These are phyloP conservation scores for Suillus occidentalis DNA, from an alignment of 768 basidiomycete genomes.

Conservation along the genomic window DNA sequence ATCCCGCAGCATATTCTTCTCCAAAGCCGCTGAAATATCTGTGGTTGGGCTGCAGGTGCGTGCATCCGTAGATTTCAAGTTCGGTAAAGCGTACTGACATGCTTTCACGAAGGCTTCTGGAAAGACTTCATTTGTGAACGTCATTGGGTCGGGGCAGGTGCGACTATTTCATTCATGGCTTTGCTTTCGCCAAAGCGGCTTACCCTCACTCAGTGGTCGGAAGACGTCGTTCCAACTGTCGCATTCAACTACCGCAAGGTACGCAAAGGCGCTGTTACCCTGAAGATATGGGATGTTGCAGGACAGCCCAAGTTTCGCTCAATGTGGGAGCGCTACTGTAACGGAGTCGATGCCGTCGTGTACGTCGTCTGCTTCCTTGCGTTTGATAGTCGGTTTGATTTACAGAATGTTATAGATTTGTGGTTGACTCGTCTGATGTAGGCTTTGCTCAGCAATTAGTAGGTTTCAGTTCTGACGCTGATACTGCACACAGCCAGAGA, in stretches of 20 bases:
- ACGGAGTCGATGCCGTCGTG: slow-evolving; percentile 92
- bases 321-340: slow-evolving; percentile 95
- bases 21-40: slow-evolving; percentile 83
- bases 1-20: slow-evolving; percentile 70
- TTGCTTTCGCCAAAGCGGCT: background rate
- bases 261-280: slow-evolving; percentile 82
- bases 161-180: slow-evolving; percentile 14
- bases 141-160: slow-evolving; percentile 84
- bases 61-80: background rate
- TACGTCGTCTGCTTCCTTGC: slow-evolving; percentile 37
- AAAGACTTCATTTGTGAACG: slow-evolving; percentile 93
- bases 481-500: slow-evolving; percentile 55
- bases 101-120: slow-evolving; percentile 69
- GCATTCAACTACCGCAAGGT: slow-evolving; percentile 92
- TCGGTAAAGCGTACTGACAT: background rate
- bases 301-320: slow-evolving; percentile 93
- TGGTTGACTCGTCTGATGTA: slow-evolving; percentile 91
- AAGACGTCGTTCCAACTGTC: slow-evolving; percentile 95
- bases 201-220: slow-evolving; percentile 69
- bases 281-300: slow-evolving; percentile 96
- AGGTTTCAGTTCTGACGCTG: slow-evolving; percentile 6
- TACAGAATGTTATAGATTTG: slow-evolving; percentile 54
- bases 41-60: slow-evolving; percentile 87
- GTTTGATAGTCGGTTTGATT: slow-evolving; percentile 1
- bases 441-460: slow-evolving; percentile 26